Evolutionary conservation across 352 stramenopile genomes (phyloP).

Genomic region (Phytophthora pistaciae): DNA sequence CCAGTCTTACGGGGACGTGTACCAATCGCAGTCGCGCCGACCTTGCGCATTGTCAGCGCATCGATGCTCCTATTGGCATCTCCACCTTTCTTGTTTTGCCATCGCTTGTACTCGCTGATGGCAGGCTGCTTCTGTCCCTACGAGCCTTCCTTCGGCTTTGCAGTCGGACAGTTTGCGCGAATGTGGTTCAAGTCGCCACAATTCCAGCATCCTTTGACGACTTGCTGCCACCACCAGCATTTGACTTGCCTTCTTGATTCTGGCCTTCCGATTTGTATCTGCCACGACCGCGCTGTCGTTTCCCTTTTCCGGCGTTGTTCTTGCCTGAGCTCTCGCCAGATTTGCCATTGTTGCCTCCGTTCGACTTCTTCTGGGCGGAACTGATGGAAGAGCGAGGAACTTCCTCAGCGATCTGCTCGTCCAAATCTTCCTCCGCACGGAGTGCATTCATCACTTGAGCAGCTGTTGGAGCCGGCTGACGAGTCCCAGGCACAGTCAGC

Average conservation of each 20-base stretch:
- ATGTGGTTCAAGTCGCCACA: not conserved
- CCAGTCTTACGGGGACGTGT: not conserved
- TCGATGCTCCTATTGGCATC: not conserved
- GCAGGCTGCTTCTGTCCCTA: not conserved
- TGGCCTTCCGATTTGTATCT: not conserved
- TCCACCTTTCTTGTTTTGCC: not conserved
- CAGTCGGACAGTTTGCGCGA: not conserved
- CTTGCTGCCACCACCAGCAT: not conserved
- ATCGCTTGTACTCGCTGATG: not conserved
- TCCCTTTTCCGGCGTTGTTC: not conserved
- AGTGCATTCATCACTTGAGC: not conserved
- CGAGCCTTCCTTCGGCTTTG: not conserved
- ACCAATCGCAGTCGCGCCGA: not conserved
- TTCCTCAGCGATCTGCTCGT: not conserved
- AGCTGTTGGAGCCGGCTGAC: not conserved
- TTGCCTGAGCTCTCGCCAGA: not conserved
- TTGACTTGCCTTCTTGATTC: not conserved
- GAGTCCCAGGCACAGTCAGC: not conserved
- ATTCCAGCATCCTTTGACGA: not conserved
- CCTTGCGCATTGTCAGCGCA: not conserved
- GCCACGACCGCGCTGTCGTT: not conserved
- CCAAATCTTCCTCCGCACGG: not conserved
- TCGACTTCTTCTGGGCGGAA: not conserved
- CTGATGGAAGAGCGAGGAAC: not conserved
- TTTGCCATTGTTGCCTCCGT: not conserved